Conservation (phyloP, 2,329 filamentous ascomycete genomes). For the Pseudogymnoascus sp. region DNA sequence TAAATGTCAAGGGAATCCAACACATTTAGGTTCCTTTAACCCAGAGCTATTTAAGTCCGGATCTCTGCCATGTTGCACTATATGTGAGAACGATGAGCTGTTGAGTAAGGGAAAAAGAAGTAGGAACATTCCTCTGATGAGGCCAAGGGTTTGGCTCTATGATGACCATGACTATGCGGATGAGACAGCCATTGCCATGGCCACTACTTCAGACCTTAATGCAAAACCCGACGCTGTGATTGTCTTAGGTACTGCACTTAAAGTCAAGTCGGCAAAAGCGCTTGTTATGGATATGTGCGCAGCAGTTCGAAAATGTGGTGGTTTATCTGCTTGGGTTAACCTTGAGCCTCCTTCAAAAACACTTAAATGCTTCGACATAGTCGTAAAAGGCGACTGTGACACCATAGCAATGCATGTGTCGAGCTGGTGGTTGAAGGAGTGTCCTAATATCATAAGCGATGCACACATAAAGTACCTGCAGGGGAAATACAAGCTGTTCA, state of each 20-base stretch:
- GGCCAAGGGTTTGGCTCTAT: constrained; percentile 74
- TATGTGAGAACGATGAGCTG: constrained; percentile 10
- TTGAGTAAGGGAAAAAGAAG: constrained; percentile 8
- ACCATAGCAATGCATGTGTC: constrained; percentile 51
- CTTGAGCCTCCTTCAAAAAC: constrained; percentile 70
- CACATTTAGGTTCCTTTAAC: constrained; percentile 17
- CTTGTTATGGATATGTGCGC: constrained; percentile 83
- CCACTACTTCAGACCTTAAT: constrained; percentile 72
- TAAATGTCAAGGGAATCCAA: constrained; percentile 14
- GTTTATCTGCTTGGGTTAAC: constrained; percentile 86
- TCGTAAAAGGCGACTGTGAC: constrained; percentile 80
- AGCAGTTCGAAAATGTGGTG: constrained; percentile 68
- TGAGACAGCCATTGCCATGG: constrained; percentile 82
- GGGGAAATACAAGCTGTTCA: constrained; percentile 13
- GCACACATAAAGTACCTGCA: constrained; percentile 15
- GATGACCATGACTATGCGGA: constrained; percentile 84
- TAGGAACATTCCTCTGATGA: constrained; percentile 13
- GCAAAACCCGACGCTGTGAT: constrained; percentile 78
- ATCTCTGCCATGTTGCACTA: constrained; percentile 8
- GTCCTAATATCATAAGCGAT: constrained; percentile 15
- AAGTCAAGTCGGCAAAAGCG: constrained; percentile 78
- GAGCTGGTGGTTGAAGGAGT: constrained; percentile 15
- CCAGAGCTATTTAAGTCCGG: constrained; percentile 12
- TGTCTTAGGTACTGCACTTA: constrained; percentile 86
- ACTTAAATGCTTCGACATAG: constrained; percentile 76